Percentiles rank a stretch among this genome's conserved stretches.
Conservation (phyloP, 179 eudicot species). For the Heliamphora pulchella region DNA sequence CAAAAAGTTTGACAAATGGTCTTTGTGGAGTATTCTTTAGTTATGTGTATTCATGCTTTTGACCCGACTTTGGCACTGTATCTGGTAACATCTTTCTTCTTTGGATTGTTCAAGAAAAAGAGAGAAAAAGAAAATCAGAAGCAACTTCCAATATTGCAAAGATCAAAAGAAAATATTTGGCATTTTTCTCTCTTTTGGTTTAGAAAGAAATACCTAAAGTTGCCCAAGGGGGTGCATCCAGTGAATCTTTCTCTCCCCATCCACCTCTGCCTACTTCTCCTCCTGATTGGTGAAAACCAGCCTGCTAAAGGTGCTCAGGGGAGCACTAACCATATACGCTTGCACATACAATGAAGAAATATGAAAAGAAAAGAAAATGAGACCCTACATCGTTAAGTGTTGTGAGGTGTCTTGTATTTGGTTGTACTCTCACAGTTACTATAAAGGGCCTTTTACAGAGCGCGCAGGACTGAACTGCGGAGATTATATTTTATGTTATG, state of each 20-base stretch:
- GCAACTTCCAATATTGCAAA: neutral
- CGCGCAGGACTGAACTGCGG: too few species aligned
- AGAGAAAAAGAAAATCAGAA: neutral
- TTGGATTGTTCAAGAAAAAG: neutral
- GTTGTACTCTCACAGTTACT: too few species aligned
- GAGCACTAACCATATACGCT: neutral
- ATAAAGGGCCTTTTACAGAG: too few species aligned
- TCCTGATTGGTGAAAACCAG: neutral
- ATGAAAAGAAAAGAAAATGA: neutral
- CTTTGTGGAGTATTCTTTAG: neutral
- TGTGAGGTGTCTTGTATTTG: too few species aligned
- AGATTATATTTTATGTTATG: neutral
- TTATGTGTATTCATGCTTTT: constrained; percentile 9
- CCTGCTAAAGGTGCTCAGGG: neutral
- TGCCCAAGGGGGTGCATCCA: neutral
- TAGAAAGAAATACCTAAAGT: neutral
- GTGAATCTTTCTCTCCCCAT: neutral
- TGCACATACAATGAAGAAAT: neutral
- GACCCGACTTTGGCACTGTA: neutral
- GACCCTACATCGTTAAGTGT: too few species aligned
- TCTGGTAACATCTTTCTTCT: neutral
- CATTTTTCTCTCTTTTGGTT: neutral
- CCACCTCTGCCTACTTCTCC: too few species aligned
- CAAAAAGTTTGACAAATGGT: neutral
- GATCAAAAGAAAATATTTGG: neutral